Evolutionary conservation across 768 basidiomycete genomes (phyloP).

Genomic region (Mycena sanguinolenta): DNA sequence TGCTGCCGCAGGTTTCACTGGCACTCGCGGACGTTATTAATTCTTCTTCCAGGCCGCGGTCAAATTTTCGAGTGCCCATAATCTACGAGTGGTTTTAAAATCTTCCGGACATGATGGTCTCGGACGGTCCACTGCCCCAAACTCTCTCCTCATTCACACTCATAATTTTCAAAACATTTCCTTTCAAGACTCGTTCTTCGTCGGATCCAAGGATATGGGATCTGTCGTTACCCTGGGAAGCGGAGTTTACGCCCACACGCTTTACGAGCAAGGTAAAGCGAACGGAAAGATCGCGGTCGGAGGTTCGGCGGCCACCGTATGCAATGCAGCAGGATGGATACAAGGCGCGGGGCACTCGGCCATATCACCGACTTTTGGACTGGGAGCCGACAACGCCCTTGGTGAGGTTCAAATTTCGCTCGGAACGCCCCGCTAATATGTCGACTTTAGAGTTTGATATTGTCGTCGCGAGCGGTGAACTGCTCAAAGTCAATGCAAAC

Average conservation of each 20-base stretch:
- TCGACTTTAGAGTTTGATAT: conserved; percentile 2
- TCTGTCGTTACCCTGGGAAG: conserved; percentile 45
- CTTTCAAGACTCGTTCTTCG: conserved; percentile 37
- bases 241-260: conserved; percentile 40
- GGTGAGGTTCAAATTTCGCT: conserved; percentile 11
- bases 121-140: conserved; percentile 51
- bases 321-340: conserved; percentile 46
- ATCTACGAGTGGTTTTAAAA: conserved; percentile 49
- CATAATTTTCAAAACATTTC: conserved; percentile 43
- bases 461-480: conserved; percentile 11
- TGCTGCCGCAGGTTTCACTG: no score
- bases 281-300: conserved; percentile 44
- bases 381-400: conserved; percentile 40
- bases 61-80: conserved; percentile 43
- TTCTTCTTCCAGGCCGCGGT: conserved; percentile 42
- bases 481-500: not conserved
- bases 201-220: conserved; percentile 39
- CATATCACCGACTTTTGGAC: conserved; percentile 42
- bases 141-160: conserved; percentile 48
- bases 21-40: not conserved
- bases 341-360: conserved; percentile 51
- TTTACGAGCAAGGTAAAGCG: conserved; percentile 41
- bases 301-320: conserved; percentile 44
- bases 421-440: not conserved
- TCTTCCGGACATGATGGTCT: conserved; percentile 51